These are phyloP conservation scores for Cryptococcus maquisensis DNA, from an alignment of 1,284 basidiomycete species.

Conservation along the genomic window DNA sequence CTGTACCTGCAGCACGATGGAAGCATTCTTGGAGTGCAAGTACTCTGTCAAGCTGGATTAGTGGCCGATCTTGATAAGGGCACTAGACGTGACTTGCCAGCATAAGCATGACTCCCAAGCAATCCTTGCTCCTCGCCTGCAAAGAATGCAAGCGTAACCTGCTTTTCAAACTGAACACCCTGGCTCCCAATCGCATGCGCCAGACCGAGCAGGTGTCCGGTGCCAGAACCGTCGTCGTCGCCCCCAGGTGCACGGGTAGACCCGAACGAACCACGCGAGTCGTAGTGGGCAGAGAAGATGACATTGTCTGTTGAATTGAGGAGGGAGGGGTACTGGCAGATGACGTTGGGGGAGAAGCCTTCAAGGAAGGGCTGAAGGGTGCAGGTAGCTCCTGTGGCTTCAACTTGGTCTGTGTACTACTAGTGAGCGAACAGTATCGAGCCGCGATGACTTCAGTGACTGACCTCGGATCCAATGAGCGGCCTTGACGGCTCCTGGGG, in stretches of 20 bases:
- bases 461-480: slow-evolving; percentile 68
- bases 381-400: slow-evolving; percentile 68
- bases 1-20: slow-evolving; percentile 75
- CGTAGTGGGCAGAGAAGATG: slow-evolving; percentile 76
- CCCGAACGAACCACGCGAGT: slow-evolving; percentile 80
- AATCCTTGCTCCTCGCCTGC: slow-evolving; percentile 53
- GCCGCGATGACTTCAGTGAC: background rate
- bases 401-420: slow-evolving; percentile 51
- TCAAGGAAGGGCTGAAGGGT: slow-evolving; percentile 60
- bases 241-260: slow-evolving; percentile 65
- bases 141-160: slow-evolving; percentile 49
- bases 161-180: slow-evolving; percentile 53
- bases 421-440: background rate
- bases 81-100: slow-evolving; percentile 34
- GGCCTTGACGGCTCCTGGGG: slow-evolving; percentile 62
- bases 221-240: slow-evolving; percentile 66
- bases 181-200: slow-evolving; percentile 63
- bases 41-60: slow-evolving; percentile 17
- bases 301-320: slow-evolving; percentile 51
- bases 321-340: slow-evolving; percentile 55
- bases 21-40: slow-evolving; percentile 53
- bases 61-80: background rate
- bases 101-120: slow-evolving; percentile 49
- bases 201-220: slow-evolving; percentile 67
- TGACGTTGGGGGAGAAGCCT: slow-evolving; percentile 76